Evolutionary conservation across 768 basidiomycete species (phyloP).

Genomic region (Pleurotus djamor): DNA sequence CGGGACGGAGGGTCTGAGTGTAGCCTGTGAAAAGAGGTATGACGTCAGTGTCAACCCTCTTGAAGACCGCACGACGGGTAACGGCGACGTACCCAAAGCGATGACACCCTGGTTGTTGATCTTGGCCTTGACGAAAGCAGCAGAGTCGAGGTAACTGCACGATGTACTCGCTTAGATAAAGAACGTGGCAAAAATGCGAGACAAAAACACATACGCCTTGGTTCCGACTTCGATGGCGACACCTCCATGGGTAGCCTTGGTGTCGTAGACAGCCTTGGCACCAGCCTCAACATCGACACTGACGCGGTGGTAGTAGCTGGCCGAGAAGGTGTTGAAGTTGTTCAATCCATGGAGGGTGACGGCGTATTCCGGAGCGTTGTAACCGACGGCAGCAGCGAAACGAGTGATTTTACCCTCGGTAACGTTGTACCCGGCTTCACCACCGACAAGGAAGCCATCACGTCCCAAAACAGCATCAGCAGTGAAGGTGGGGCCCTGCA

Average conservation of each 20-base stretch:
- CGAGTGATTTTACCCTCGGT: slow-evolving; percentile 89
- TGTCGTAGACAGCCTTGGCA: slow-evolving; percentile 95
- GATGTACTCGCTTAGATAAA: background rate
- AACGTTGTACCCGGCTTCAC: slow-evolving; percentile 96
- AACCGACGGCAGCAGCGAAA: slow-evolving; percentile 91
- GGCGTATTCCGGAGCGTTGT: slow-evolving; percentile 95
- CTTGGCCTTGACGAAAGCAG: slow-evolving; percentile 97
- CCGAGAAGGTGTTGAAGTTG: slow-evolving; percentile 91
- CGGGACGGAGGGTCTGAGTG: slow-evolving; percentile 91
- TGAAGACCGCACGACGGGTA: background rate
- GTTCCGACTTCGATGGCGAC: slow-evolving; percentile 93
- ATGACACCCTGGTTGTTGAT: slow-evolving; percentile 96
- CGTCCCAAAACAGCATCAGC: slow-evolving; percentile 94
- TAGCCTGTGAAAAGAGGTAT: slow-evolving; percentile 48
- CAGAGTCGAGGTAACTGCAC: slow-evolving; percentile 73
- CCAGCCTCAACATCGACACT: slow-evolving; percentile 90
- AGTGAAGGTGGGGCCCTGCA: slow-evolving; percentile 94
- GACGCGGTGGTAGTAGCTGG: slow-evolving; percentile 98
- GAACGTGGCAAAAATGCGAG: background rate
- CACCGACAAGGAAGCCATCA: slow-evolving; percentile 96
- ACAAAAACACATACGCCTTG: slow-evolving; percentile 69
- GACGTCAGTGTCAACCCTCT: background rate
- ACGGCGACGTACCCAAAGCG: slow-evolving; percentile 58
- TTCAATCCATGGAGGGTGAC: slow-evolving; percentile 92
- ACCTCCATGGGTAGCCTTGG: slow-evolving; percentile 83